These are phyloP conservation scores for Pseudocercospora ulei DNA, from an alignment of 2,329 filamentous ascomycete species.

Conservation along the genomic window DNA sequence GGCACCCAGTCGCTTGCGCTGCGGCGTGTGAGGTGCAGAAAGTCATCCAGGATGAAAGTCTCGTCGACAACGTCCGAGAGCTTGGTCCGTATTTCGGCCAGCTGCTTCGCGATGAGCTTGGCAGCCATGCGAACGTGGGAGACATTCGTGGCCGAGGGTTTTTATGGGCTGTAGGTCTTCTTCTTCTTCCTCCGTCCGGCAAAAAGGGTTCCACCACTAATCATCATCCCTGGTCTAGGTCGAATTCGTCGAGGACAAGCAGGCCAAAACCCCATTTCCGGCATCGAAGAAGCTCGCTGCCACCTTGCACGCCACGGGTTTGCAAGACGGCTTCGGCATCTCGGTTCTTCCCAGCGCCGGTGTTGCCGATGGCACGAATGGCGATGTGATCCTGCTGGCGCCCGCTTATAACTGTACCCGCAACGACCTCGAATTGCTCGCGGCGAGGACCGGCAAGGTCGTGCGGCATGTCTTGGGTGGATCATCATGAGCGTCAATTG, in stretches of 20 bases:
- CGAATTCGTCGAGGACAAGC: slow-evolving; percentile 48
- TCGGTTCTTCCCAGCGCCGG: slow-evolving; percentile 54
- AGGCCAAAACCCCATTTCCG: slow-evolving; percentile 45
- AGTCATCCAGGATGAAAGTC: slow-evolving; percentile 46
- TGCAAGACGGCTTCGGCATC: slow-evolving; percentile 39
- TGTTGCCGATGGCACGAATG: slow-evolving; percentile 47
- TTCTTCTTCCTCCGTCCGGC: slow-evolving; percentile 34
- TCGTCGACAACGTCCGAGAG: slow-evolving; percentile 47
- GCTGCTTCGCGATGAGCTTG: slow-evolving; percentile 38
- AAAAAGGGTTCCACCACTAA: not conserved
- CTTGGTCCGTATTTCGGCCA: slow-evolving; percentile 44
- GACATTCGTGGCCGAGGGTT: slow-evolving; percentile 51
- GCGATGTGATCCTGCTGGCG: slow-evolving; percentile 54
- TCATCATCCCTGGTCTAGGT: slow-evolving; percentile 36
- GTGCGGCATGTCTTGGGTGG: slow-evolving; percentile 41
- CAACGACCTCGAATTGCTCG: slow-evolving; percentile 48
- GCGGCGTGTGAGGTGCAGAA: slow-evolving; percentile 53
- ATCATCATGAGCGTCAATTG: not conserved
- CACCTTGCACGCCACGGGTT: slow-evolving; percentile 37
- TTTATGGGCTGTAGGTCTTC: slow-evolving; percentile 38
- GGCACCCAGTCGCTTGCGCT: slow-evolving; percentile 48
- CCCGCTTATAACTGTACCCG: slow-evolving; percentile 55
- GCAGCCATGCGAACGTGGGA: slow-evolving; percentile 44
- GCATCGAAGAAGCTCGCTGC: slow-evolving; percentile 39
- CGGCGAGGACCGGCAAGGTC: slow-evolving; percentile 42